phyloP scores from a whole-genome alignment of 164 flowering plant genomes.

The Berberis vulgaris region DNA sequence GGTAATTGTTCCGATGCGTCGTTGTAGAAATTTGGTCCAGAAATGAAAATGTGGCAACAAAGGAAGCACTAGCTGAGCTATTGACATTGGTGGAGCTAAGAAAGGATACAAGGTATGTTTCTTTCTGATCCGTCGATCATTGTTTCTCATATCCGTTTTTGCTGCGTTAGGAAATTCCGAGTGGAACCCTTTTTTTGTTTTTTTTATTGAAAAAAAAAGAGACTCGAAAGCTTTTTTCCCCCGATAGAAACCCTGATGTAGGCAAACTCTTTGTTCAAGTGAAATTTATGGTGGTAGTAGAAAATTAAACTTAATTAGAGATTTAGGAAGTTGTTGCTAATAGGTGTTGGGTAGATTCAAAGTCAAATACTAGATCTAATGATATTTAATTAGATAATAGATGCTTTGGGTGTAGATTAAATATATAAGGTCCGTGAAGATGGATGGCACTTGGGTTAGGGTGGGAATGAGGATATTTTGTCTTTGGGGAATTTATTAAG shows the following conservation, averaged over 20 bases:
- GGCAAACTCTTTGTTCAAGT: not conserved
- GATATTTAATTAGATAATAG: too few relatives aligned
- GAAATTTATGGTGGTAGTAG: not conserved
- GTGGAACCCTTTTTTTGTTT: not conserved
- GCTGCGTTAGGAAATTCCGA: not conserved
- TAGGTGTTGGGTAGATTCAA: too few relatives aligned
- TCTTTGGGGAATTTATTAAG: too few relatives aligned
- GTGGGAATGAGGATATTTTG: too few relatives aligned
- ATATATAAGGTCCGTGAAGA: too few relatives aligned
- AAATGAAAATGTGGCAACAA: conserved; percentile 18
- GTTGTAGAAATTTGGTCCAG: conserved; percentile 44
- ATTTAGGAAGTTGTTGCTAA: too few relatives aligned
- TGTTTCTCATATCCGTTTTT: not conserved
- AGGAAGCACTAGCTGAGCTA: conserved; percentile 50
- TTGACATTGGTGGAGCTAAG: conserved; percentile 37
- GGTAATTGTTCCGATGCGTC: not conserved
- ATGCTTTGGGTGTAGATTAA: too few relatives aligned
- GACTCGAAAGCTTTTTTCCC: not conserved
- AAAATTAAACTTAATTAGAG: too few relatives aligned
- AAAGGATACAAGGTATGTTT: conserved; percentile 31
- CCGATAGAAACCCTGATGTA: not conserved
- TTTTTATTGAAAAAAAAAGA: not conserved
- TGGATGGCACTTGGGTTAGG: too few relatives aligned
- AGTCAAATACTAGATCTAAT: too few relatives aligned
- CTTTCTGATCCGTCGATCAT: not conserved